Evolutionary conservation across 352 stramenopile genomes (phyloP).

Genomic region (Phytopythium boreale): DNA sequence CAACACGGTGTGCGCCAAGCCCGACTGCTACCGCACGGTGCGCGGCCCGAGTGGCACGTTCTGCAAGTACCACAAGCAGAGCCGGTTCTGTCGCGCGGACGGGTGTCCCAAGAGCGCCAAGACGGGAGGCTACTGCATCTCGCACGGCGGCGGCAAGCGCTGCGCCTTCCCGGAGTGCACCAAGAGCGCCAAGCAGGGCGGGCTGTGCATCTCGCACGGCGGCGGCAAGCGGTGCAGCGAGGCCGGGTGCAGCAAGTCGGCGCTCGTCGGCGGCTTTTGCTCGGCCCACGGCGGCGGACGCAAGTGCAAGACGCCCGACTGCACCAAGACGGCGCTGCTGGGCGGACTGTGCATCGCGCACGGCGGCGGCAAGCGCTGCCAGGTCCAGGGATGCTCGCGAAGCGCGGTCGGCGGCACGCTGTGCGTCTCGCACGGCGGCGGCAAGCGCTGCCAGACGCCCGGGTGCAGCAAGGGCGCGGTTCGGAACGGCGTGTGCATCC

Average conservation of each 20-base stretch:
- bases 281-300: conserved; percentile 75
- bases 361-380: conserved; percentile 77
- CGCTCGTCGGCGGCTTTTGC: conserved; percentile 79
- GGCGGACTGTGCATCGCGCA: conserved; percentile 81
- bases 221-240: conserved; percentile 79
- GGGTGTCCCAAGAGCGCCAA: conserved; percentile 76
- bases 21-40: conserved; percentile 76
- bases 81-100: conserved; percentile 70
- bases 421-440: conserved; percentile 71
- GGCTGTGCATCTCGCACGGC: conserved; percentile 86
- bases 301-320: conserved; percentile 69
- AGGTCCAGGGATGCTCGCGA: conserved; percentile 61
- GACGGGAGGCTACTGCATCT: conserved; percentile 73
- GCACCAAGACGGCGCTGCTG: conserved; percentile 74
- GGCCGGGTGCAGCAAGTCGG: conserved; percentile 73
- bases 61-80: conserved; percentile 87
- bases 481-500: conserved; percentile 85
- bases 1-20: conserved; percentile 78
- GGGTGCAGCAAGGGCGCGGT: conserved; percentile 85
- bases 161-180: conserved; percentile 70
- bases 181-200: conserved; percentile 85
- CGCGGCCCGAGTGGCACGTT: conserved; percentile 59
- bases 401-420: conserved; percentile 61
- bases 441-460: conserved; percentile 65
- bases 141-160: conserved; percentile 66